Percentiles rank a stretch among this genome's conserved stretches.
Conservation (phyloP, 2,329 filamentous ascomycete species). For the Dendryphion nanum region DNA sequence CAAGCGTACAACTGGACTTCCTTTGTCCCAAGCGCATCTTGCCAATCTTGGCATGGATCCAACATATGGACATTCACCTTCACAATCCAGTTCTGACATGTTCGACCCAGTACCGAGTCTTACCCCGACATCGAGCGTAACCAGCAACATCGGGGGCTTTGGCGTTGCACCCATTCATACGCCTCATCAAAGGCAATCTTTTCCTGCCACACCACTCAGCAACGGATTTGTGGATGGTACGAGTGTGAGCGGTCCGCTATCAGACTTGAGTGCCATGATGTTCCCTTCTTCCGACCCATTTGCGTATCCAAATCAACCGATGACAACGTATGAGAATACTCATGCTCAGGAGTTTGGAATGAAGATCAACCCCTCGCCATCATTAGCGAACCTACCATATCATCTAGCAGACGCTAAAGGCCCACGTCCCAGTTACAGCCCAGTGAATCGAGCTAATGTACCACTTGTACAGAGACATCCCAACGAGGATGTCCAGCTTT, state of each 20-base stretch:
- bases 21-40: constrained; percentile 28
- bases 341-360: constrained; percentile 26
- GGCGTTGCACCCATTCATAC: constrained; percentile 19
- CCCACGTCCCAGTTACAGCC: constrained; percentile 21
- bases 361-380: constrained; percentile 20
- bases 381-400: constrained; percentile 14
- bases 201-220: constrained; percentile 27
- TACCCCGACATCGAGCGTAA: constrained; percentile 33
- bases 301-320: constrained; percentile 74
- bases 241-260: constrained; percentile 49
- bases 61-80: constrained; percentile 21
- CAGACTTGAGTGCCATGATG: constrained; percentile 76
- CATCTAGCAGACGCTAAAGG: constrained; percentile 27
- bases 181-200: constrained; percentile 25
- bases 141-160: constrained; percentile 25
- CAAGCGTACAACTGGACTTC: constrained; percentile 26
- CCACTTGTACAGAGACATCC: constrained; percentile 15
- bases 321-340: constrained; percentile 57
- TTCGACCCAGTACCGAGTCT: constrained; percentile 32
- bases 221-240: constrained; percentile 31
- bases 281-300: constrained; percentile 77
- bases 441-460: constrained; percentile 16
- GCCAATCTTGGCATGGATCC: constrained; percentile 26
- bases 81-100: constrained; percentile 25
- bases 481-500: constrained; percentile 72